A percentile compares a stretch with the other conserved stretches of the same genome.
Conservation (phyloP, 1,284 basidiomycete species). For the Peniophora sp. region DNA sequence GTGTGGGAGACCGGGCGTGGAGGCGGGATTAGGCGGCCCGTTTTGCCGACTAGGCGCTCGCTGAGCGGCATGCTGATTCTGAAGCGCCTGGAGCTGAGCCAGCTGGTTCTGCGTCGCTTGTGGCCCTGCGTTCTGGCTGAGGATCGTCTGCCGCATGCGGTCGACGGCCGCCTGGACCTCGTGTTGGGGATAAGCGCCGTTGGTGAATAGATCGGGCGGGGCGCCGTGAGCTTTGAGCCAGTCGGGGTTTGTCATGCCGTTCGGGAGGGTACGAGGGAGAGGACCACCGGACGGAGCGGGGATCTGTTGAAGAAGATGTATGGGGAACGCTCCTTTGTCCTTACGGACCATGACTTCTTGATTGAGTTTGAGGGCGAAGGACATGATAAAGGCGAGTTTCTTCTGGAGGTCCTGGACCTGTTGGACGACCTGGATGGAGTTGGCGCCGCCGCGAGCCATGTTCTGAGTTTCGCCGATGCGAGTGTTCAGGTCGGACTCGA, state of each 20-base stretch:
- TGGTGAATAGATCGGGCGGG: neutral
- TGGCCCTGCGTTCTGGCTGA: neutral
- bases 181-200: neutral
- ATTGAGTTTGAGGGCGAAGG: neutral
- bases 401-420: conserved; percentile 1
- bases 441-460: too few relatives aligned
- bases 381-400: neutral
- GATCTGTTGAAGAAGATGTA: neutral
- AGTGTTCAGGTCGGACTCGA: too few relatives aligned
- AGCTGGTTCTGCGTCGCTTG: neutral
- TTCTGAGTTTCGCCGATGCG: too few relatives aligned
- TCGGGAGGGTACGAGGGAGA: conserved; percentile 3
- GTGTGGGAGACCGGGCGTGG: conserved; percentile 1
- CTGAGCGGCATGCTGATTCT: conserved; percentile 7
- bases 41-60: conserved; percentile 7
- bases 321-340: neutral
- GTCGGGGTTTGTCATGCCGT: conserved; percentile 5
- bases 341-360: neutral
- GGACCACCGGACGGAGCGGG: neutral
- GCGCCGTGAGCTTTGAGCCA: conserved; percentile 2
- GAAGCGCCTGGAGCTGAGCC: conserved; percentile 7
- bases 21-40: conserved; percentile 7
- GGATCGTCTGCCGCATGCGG: conserved; percentile 2
- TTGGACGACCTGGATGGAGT: too few relatives aligned
- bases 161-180: conserved; percentile 2